These are phyloP conservation scores for Lentinus polychrous DNA, from an alignment of 1,284 basidiomycete species.

Conservation along the genomic window DNA sequence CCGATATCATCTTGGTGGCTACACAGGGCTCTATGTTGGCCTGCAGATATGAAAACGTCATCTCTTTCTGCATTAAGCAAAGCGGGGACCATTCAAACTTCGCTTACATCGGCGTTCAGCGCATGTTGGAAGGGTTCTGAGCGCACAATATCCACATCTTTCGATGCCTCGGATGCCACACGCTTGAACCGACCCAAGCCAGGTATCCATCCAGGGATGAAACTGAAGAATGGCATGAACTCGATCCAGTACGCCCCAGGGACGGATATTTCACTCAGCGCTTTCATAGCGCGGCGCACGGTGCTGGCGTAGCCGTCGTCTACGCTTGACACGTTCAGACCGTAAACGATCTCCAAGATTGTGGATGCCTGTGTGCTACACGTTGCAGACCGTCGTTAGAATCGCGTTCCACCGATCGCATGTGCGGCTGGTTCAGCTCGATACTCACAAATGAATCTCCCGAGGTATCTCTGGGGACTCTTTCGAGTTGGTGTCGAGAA, in stretches of 20 bases:
- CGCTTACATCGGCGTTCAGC: no score
- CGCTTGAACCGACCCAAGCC: slow-evolving; percentile 14
- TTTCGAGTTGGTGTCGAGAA: slow-evolving; percentile 14
- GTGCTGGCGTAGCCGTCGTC: slow-evolving; percentile 12
- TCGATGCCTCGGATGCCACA: no score
- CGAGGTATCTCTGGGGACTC: not conserved
- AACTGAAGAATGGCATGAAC: slow-evolving; percentile 11
- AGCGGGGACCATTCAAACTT: no score
- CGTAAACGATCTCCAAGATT: slow-evolving; percentile 16
- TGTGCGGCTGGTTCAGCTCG: no score
- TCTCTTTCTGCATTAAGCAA: no score
- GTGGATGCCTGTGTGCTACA: not conserved
- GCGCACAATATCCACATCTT: no score
- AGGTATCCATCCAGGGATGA: slow-evolving; percentile 34
- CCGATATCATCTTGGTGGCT: no score
- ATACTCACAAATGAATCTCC: not conserved
- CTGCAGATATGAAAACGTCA: no score
- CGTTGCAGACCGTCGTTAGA: not conserved
- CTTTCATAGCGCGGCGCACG: slow-evolving; percentile 2
- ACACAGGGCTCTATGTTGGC: no score
- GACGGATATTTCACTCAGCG: not conserved
- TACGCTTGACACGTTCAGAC: slow-evolving; percentile 12
- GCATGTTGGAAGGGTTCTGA: no score
- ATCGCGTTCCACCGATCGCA: not conserved
- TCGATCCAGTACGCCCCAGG: slow-evolving; percentile 12